Conservation (phyloP, 1,139 yeast genomes). For the Sugiyamaella paludigena region DNA sequence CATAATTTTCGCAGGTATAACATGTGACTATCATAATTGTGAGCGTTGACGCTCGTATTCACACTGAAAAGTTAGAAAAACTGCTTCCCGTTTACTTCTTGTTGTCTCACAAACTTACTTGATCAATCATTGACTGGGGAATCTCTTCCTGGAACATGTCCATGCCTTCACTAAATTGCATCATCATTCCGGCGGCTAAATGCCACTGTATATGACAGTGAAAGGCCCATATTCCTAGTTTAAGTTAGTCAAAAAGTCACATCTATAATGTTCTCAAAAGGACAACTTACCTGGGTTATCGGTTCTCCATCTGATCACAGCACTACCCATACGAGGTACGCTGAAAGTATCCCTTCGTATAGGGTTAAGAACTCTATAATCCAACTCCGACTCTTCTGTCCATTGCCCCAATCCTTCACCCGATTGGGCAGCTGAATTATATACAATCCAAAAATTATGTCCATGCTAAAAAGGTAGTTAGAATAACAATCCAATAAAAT, state of each 20-base stretch:
- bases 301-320: constrained; percentile 63
- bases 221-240: constrained; percentile 56
- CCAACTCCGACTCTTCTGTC: constrained; percentile 47
- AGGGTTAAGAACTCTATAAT: constrained; percentile 57
- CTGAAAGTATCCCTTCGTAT: constrained; percentile 60
- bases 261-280: too few species aligned
- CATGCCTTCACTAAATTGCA: constrained; percentile 35
- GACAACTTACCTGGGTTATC: constrained; percentile 65
- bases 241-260: too few species aligned
- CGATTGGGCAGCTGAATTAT: constrained; percentile 46
- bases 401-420: constrained; percentile 48
- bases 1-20: too few species aligned
- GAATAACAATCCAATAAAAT: not conserved
- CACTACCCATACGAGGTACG: constrained; percentile 60
- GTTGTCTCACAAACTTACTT: not conserved
- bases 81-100: too few species aligned
- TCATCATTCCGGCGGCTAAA: constrained; percentile 70
- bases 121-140: constrained; percentile 16
- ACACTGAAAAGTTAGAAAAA: too few species aligned
- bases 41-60: too few species aligned
- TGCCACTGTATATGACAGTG: constrained; percentile 88
- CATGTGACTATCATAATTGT: too few species aligned
- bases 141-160: constrained; percentile 18
- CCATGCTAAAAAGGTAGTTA: constrained; percentile 33
- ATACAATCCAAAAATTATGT: constrained; percentile 51